Evolutionary conservation across 768 basidiomycete genomes (phyloP).

Genomic region (Rhodosporidiobolus odoratus): DNA sequence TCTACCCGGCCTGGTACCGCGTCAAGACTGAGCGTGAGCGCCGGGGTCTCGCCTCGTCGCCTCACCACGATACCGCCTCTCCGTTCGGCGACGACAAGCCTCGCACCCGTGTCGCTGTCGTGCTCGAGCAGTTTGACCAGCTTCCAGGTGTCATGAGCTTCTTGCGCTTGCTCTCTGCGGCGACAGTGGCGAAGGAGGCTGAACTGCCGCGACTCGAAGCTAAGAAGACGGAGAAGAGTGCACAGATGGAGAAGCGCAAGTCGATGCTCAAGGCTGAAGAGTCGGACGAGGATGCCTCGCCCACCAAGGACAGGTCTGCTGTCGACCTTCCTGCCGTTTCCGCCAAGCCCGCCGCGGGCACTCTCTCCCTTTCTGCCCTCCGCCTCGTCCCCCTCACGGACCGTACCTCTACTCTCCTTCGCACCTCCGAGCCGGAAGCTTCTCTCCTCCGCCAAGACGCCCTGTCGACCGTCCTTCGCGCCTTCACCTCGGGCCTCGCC

Average conservation of each 20-base stretch:
- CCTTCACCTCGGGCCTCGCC: conserved; percentile 23
- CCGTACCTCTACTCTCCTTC: conserved; percentile 81
- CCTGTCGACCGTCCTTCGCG: conserved; percentile 45
- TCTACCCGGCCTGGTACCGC: conserved; percentile 61
- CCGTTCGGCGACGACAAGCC: not conserved
- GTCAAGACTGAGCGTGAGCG: conserved; percentile 49
- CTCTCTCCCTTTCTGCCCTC: conserved; percentile 54
- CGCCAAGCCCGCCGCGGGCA: not conserved
- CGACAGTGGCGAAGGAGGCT: not conserved
- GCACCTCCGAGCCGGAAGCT: conserved; percentile 60
- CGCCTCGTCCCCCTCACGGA: conserved; percentile 84
- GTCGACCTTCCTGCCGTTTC: not conserved
- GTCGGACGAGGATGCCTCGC: not conserved
- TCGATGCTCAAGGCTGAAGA: not conserved
- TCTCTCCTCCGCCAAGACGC: conserved; percentile 67
- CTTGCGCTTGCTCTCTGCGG: conserved; percentile 52
- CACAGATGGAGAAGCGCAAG: not conserved
- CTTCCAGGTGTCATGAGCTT: conserved; percentile 84
- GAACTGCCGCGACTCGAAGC: not conserved
- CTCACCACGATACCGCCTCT: not conserved
- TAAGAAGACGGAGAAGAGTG: not conserved
- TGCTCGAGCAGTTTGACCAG: conserved; percentile 86
- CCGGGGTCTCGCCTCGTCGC: not conserved
- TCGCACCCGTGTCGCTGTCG: conserved; percentile 65
- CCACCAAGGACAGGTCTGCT: not conserved